Evolutionary conservation across 495 filamentous ascomycete genomes (phyloP), one percentile per base, ranked within the genome.

Genomic region (Aspergillus haitiensis): DNA sequence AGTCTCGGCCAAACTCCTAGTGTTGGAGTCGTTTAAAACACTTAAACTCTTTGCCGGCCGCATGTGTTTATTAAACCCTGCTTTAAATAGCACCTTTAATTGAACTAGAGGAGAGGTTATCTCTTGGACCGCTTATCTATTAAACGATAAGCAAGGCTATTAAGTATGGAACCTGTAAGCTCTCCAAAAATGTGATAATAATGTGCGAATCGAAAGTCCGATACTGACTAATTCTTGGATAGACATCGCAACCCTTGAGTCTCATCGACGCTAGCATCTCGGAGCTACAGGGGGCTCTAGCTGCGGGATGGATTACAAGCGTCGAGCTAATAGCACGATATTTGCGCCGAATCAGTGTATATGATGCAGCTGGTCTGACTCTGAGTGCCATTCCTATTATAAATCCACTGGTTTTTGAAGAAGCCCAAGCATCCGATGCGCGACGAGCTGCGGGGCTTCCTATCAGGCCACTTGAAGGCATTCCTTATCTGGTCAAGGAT

Each of bases 401-500:
- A 13, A 75, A 73, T 35, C 63, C 63, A 32, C 56, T 52, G 8
- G 69, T 56, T 15, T 62, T 75, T 31, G 66, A 75, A 6, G 72
- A 73, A 49, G 70, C 72, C 10, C 55, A 67, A 12, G 64, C 66
- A 9, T 75, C 72, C 6, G 72, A 75, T 64, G 69, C 67, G 2
- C 59, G 70, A 10, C 64, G 72, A 9, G 61, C 63, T 31, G 57
- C 67, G 0, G 72, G 72, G 1, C 57, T 57, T 34, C 63, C 69
- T 7, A 52, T 55, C 6, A 75, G 84, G 18, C 78, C 80, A 11
- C 72, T 90, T 6, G 87, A 91, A 65, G 87, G 88, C n/a, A 86
- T 91, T 56, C 88, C 88, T 3, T 85, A 86, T 64, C 69, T 88
- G 0, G 80, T 89, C 59, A 90, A 90, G 73, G 86, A 90, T 71